These are phyloP conservation scores for Mariannaea sp. DNA, from an alignment of 2,329 filamentous ascomycete species.

Conservation along the genomic window DNA sequence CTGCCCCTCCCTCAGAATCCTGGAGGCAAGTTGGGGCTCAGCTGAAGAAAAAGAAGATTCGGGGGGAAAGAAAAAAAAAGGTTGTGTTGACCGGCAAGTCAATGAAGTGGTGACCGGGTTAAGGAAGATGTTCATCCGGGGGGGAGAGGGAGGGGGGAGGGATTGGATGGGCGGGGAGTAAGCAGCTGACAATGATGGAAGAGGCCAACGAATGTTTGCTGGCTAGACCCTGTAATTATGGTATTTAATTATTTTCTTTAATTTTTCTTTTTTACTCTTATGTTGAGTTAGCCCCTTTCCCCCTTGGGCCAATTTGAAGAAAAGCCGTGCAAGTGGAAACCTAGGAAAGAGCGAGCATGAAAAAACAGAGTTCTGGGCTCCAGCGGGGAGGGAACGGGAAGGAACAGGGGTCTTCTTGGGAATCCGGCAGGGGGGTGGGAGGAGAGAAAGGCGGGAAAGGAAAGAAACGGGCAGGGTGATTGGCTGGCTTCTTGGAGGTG, in stretches of 20 bases:
- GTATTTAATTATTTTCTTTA: no score
- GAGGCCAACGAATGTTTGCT: slow-evolving; percentile 2
- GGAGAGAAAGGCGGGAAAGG: slow-evolving; percentile 9
- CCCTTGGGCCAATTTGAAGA: neutral
- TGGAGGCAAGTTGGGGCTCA: neutral
- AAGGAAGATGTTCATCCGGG: slow-evolving; percentile 4
- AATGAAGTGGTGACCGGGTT: neutral
- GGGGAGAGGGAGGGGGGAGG: neutral
- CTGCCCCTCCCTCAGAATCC: neutral
- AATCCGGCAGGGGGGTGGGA: neutral
- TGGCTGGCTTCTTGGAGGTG: slow-evolving; percentile 3
- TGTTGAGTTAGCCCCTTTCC: slow-evolving; percentile 15
- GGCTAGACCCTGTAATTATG: slow-evolving; percentile 2
- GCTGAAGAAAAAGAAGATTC: neutral
- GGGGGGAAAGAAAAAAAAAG: neutral
- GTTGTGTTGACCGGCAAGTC: neutral
- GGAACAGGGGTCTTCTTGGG: slow-evolving; percentile 2
- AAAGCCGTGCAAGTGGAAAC: slow-evolving; percentile 3
- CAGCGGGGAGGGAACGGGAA: slow-evolving; percentile 10
- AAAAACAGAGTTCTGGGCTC: neutral
- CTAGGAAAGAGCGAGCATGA: no score
- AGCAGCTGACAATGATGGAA: slow-evolving; percentile 6
- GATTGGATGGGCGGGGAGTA: neutral
- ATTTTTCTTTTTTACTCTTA: neutral
- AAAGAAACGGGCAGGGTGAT: slow-evolving; percentile 1